Evolutionary conservation across 768 basidiomycete species (phyloP), one percentile per base, ranked within the genome.

Genomic region (Psilocybe cyanescens): DNA sequence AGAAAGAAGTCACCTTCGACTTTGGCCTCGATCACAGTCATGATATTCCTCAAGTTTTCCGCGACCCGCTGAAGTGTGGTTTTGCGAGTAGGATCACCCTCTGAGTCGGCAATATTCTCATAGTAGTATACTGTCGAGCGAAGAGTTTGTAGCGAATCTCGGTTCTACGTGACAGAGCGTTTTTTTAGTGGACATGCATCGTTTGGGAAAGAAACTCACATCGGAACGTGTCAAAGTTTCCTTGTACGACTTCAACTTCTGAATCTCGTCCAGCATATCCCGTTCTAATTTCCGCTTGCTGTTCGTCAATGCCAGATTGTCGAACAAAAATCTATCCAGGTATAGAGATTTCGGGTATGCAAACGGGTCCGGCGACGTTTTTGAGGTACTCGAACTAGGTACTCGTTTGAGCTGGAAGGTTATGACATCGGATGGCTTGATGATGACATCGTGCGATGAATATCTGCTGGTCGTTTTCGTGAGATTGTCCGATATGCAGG

Each of bases 281-380:
- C 73, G 67, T 64, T 83, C 76, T 46, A 68, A 47, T 9, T 55
- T 62, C 35, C 76, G 66, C 58, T 80, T 83, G 56, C 76, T 67
- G 52, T 79, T 75, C 2, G 76, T 74, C 16, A 81, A 30, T n/a
- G 79, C 78, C 3, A 83, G 65, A 45, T 90, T 91, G 53, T 81
- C 79, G 52, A 78, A 78, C 63, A 93, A 65, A 65, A 92, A 94
- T 54, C 86, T 84, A 68, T 94, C 92, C 49, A 94, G 76, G 70
- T 85, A 92, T 50, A 94, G 76, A 17, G 78, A 76, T 65, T 82
- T 84, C 2, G 92, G 91, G 65, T 83, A 94, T 12, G 70, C 72
- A 64, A 93, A 88, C 1, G 76, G 75, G 41, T 81, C 78, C 1
- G 72, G 64, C 2, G 73, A 65, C 2, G 73, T 60, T 62, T 73